Percentiles rank a stretch among this genome's conserved stretches.
Evolutionary conservation across 441 rosid species (phyloP).

Genomic region (Omphalea diandra): DNA sequence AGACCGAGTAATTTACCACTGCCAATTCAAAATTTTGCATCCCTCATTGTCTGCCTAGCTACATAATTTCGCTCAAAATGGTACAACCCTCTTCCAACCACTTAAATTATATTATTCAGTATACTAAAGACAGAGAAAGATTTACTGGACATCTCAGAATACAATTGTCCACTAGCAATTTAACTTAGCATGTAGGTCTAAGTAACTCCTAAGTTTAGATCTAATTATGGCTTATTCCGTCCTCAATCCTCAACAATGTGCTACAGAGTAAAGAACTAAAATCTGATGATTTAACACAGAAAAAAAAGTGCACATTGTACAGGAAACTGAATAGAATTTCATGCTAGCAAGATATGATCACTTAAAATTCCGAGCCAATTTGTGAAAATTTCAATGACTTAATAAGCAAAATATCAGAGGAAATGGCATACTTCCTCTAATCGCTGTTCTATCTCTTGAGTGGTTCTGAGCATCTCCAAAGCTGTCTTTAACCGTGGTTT

Average conservation of each 20-base stretch:
- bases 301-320: neutral
- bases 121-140: neutral
- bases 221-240: neutral
- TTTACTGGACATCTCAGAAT: no score
- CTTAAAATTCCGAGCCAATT: neutral
- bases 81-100: neutral
- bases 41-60: no score
- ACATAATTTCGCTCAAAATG: no score
- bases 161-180: neutral
- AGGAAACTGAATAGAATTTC: neutral
- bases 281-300: neutral
- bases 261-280: neutral
- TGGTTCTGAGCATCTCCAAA: slow-evolving; percentile 68
- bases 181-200: neutral
- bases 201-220: neutral
- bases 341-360: neutral
- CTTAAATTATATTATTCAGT: neutral
- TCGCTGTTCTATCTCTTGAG: slow-evolving; percentile 66
- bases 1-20: neutral
- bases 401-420: neutral
- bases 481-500: slow-evolving; percentile 81
- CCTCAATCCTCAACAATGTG: neutral
- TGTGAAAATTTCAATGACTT: slow-evolving; percentile 3
- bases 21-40: neutral
- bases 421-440: slow-evolving; percentile 49